A percentile compares a stretch with the other conserved stretches of the same genome.
phyloP scores from a whole-genome alignment of 345 rosid species.

The Rhodamnia argentea region DNA sequence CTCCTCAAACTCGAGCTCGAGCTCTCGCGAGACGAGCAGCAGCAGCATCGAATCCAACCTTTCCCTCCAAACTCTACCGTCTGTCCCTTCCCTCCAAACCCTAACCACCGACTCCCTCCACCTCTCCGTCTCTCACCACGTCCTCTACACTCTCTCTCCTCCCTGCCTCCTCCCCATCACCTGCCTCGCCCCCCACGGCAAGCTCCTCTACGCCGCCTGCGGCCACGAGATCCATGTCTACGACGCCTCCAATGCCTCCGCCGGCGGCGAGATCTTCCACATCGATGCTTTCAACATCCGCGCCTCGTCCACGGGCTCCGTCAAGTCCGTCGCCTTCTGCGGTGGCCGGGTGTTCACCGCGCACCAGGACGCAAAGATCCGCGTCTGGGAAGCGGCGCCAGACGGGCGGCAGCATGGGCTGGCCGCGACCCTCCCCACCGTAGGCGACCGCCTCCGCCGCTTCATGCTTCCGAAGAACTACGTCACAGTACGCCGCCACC shows the following conservation, averaged over 20 bases:
- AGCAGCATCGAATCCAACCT: slow-evolving; percentile 58
- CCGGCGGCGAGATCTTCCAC: slow-evolving; percentile 20
- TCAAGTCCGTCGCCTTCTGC: slow-evolving; percentile 50
- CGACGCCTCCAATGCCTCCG: slow-evolving; percentile 29
- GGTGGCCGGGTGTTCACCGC: slow-evolving; percentile 50
- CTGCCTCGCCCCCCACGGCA: slow-evolving; percentile 44
- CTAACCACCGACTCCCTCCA: slow-evolving; percentile 24
- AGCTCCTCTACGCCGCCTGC: slow-evolving; percentile 55
- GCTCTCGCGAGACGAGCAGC: slow-evolving; percentile 7
- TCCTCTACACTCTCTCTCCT: slow-evolving; percentile 30
- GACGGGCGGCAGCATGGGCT: slow-evolving; percentile 34
- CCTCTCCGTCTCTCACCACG: slow-evolving; percentile 28
- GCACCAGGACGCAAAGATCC: slow-evolving; percentile 83
- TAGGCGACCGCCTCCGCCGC: slow-evolving; percentile 67
- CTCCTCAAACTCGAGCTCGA: slow-evolving; percentile 13
- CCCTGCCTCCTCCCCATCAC: slow-evolving; percentile 35
- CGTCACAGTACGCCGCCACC: slow-evolving; percentile 70
- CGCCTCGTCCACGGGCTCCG: slow-evolving; percentile 53
- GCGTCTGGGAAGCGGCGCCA: slow-evolving; percentile 58
- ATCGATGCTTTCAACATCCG: slow-evolving; percentile 35
- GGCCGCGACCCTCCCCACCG: slow-evolving; percentile 55
- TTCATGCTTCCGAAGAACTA: slow-evolving; percentile 72
- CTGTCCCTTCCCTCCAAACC: slow-evolving; percentile 62
- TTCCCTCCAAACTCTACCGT: slow-evolving; percentile 72
- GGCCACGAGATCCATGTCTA: slow-evolving; percentile 59